A percentile compares a stretch with the other conserved stretches of the same genome.
These are phyloP conservation scores for Boletus subcaerulescens DNA, from an alignment of 768 basidiomycete species.

Conservation along the genomic window DNA sequence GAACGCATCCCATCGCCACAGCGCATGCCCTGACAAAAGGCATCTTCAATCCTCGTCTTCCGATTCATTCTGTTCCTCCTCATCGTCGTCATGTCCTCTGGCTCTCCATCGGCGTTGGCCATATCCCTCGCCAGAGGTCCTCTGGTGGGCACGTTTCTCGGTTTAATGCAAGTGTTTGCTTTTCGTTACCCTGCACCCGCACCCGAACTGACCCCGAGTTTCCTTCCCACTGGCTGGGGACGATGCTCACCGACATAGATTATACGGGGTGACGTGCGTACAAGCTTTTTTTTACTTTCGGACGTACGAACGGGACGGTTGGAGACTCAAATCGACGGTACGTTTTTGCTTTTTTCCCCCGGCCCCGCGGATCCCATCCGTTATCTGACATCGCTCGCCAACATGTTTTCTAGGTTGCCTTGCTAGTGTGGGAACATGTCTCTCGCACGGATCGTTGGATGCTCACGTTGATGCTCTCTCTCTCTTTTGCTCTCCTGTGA, in stretches of 20 bases:
- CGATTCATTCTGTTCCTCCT: too few relatives aligned
- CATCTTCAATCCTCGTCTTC: too few relatives aligned
- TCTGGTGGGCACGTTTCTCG: slow-evolving; percentile 26
- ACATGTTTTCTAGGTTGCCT: slow-evolving; percentile 14
- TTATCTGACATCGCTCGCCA: too few relatives aligned
- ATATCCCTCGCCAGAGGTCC: slow-evolving; percentile 24
- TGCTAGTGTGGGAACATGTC: slow-evolving; percentile 12
- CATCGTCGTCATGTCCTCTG: too few relatives aligned
- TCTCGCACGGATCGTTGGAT: background rate
- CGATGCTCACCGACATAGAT: slow-evolving; percentile 1
- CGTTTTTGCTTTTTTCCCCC: background rate
- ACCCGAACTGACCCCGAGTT: background rate
- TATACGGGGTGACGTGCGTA: slow-evolving; percentile 29
- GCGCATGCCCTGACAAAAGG: too few relatives aligned
- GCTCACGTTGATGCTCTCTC: background rate
- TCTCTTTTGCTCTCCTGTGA: background rate
- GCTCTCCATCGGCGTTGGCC: background rate
- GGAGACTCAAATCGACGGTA: slow-evolving; percentile 23
- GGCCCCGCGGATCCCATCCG: background rate
- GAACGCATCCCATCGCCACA: too few relatives aligned
- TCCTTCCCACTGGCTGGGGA: background rate
- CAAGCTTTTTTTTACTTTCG: slow-evolving; percentile 29
- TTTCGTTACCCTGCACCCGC: background rate
- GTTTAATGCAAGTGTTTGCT: slow-evolving; percentile 15
- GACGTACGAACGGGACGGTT: slow-evolving; percentile 18